Evolutionary conservation across 2,329 filamentous ascomycete genomes (phyloP), one percentile per base, ranked within the genome.

Genomic region (Fusarium sp.): DNA sequence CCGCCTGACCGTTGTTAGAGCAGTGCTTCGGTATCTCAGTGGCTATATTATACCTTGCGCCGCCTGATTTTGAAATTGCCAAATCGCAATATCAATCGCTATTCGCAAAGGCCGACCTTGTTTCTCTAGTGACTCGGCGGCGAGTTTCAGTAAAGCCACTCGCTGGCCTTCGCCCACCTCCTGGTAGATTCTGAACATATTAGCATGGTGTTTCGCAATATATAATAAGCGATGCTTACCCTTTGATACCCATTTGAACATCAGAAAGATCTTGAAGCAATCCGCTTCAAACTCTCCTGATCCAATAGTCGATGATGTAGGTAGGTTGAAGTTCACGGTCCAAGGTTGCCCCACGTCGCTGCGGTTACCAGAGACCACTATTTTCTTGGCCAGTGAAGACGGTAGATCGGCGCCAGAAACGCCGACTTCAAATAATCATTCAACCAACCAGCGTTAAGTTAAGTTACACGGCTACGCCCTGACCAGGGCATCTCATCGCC

Each of bases 51-150:
- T 78, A 89, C 90, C 94, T 84, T 91, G 91, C 24, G 93, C 93
- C 20, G 94, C 92, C 79, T 97, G 95, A 18, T 92, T 92, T 79
- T 99, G 96, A 79, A 97, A 98, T 48, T 97, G 92, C 96, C 96
- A 99, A 79, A 99, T 98, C 6, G 95, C 94, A 75, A 97, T 93
- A 80, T 99, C 96, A 72, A 99, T 93, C 42, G 96, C 96, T 51
- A 99, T 87, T 44, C 95, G 92, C 44, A 98, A 85, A 1, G 95
- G 95, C 4, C 91, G 88, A 30, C 89, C 88, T 16, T 90, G 90
- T 60, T 87, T 82, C 77, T 94, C 90, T 72, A 97, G 89, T 75
- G 93, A 92, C 53, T 95, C 90, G 50, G 95, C 87, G 35, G 95
- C 92, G 56, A 98, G 88, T 79, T 94, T 97, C 38, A 93, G 90